These are phyloP conservation scores for Penicillium paxilli DNA, from an alignment of 495 filamentous ascomycete species.

Conservation along the genomic window DNA sequence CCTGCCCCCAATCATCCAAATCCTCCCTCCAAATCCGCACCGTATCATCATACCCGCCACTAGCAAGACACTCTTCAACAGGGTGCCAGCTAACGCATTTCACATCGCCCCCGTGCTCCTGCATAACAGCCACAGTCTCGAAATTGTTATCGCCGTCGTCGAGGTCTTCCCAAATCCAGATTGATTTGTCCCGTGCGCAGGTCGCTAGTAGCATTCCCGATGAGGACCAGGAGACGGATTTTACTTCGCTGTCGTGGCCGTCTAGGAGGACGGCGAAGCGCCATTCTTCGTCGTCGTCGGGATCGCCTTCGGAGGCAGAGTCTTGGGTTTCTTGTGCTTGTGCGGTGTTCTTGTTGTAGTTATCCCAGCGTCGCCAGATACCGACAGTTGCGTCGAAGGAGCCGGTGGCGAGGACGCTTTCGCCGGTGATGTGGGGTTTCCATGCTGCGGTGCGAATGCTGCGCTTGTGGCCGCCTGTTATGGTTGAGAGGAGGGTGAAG, in stretches of 20 bases:
- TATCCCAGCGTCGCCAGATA: conserved; percentile 75
- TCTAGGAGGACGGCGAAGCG: conserved; percentile 83
- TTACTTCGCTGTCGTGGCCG: conserved; percentile 93
- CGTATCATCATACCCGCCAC: conserved; percentile 88
- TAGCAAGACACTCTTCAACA: conserved; percentile 76
- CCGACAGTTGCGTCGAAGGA: conserved; percentile 89
- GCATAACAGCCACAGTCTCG: conserved; percentile 91
- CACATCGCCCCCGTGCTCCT: conserved; percentile 92
- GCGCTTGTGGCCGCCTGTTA: conserved; percentile 87
- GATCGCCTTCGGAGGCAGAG: neutral
- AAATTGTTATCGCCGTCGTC: conserved; percentile 82
- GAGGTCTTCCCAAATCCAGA: conserved; percentile 99
- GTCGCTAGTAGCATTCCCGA: conserved; percentile 83
- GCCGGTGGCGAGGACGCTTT: conserved; percentile 82
- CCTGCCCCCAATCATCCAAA: conserved; percentile 87
- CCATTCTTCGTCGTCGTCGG: conserved; percentile 78
- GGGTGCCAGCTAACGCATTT: conserved; percentile 93
- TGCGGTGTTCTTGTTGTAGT: conserved; percentile 23
- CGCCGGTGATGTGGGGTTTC: conserved; percentile 68
- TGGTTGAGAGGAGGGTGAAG: conserved; percentile 72
- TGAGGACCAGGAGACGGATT: conserved; percentile 77
- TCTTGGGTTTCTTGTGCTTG: conserved; percentile 17
- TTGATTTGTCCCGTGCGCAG: conserved; percentile 85
- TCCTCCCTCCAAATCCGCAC: conserved; percentile 89
- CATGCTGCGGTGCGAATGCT: conserved; percentile 78